Evolutionary conservation across 2,329 filamentous ascomycete genomes (phyloP), one percentile per base, ranked within the genome.

Genomic region (Scytalidium sp.): DNA sequence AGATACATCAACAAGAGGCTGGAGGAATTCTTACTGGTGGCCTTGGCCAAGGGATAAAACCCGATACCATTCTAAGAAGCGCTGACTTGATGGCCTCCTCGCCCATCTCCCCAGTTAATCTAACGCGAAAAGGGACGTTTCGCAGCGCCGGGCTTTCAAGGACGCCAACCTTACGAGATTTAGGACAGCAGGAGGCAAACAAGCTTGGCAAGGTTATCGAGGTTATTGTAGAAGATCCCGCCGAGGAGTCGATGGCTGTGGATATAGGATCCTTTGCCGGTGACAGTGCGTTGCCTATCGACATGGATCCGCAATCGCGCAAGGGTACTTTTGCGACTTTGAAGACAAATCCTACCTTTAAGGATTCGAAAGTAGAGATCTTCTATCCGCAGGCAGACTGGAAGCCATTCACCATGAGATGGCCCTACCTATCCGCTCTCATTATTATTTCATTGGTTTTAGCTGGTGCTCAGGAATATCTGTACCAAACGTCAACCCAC

Each of bases 331-430:
- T 61, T 8, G 47, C 50, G n/a, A 64, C 69, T 3, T 5, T 36
- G 15, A 36, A 8, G 32, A 4, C 32, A 4, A 36, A 36, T 36
- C 32, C 32, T 6, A 36, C 32, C 17, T 36, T 36, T n/a, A 6
- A n/a, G 13, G 13, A 10, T 4, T 56, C 57, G n/a, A 66, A 64
- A 46, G 72, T 72, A 0, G 70, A 80, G 48, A 66, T 82, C 1
- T 83, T 83, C 56, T 84, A 81, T 54, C 81, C 82, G 1, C 78
- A 81, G 50, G 79, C 81, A 2, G 79, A 87, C 63, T 87, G 83
- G 84, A 84, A 82, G 60, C 84, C 83, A 0, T 78, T 84, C 52
- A 76, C 78, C 0, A 86, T 87, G 81, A 72, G 79, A 23, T 80
- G 78, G 73, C 80, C 80, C 0, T 87, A 84, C 56, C 70, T 87